These are phyloP conservation scores for Oryza meridionalis DNA, from an alignment of 176 grass and related monocot species.

Conservation along the genomic window DNA sequence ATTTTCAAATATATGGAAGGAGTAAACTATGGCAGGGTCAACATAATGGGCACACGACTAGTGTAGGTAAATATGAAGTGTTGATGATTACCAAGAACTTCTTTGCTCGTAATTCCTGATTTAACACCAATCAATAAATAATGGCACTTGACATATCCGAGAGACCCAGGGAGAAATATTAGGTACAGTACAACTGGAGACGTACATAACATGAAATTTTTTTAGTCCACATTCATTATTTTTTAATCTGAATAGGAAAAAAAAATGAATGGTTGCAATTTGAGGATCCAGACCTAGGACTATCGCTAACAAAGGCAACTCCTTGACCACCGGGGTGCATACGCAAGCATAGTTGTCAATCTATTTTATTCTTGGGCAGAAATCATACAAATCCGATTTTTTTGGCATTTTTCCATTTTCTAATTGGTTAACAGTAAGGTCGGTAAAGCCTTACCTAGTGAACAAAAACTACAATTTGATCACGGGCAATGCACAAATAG, in stretches of 20 bases:
- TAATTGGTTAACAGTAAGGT: neutral
- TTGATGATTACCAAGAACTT: neutral
- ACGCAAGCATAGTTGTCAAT: neutral
- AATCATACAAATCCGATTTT: neutral
- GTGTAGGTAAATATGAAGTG: neutral
- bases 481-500: slow-evolving; percentile 12
- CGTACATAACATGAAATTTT: neutral
- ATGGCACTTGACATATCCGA: neutral
- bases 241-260: neutral
- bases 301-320: no score
- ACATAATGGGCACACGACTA: neutral
- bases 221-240: neutral
- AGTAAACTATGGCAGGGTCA: slow-evolving; percentile 15
- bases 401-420: neutral
- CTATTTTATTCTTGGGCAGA: neutral
- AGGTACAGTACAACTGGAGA: neutral
- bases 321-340: neutral
- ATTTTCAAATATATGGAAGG: slow-evolving; percentile 10
- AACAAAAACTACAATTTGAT: slow-evolving; percentile 1
- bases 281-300: neutral
- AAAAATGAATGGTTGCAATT: neutral
- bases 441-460: neutral
- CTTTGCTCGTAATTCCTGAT: neutral
- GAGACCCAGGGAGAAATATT: slow-evolving; percentile 8
- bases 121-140: slow-evolving; percentile 7